A percentile compares a stretch with the other conserved stretches of the same genome.
phyloP scores from a whole-genome alignment of 768 basidiomycete species.

The Hypsizygus marmoreus region DNA sequence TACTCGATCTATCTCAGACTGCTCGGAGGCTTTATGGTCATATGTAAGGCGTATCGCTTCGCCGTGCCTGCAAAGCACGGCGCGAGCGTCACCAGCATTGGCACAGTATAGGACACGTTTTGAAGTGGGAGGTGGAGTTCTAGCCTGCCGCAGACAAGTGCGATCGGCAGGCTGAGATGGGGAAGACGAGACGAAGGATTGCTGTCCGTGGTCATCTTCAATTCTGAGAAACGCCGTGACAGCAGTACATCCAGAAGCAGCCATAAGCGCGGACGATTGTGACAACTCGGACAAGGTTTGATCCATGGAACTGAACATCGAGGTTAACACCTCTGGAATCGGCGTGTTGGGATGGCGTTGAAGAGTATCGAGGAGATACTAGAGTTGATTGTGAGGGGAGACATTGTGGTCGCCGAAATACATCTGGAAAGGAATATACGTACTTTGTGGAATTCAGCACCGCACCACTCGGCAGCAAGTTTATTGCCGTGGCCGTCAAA shows the following conservation, averaged over 20 bases:
- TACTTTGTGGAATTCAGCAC: slow-evolving; percentile 19
- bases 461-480: slow-evolving; percentile 18
- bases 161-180: background rate
- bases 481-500: slow-evolving; percentile 20
- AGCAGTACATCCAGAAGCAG: slow-evolving; percentile 19
- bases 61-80: slow-evolving; percentile 14
- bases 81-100: slow-evolving; percentile 16
- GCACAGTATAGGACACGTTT: slow-evolving; percentile 17
- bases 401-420: background rate
- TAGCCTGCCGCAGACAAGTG: slow-evolving; percentile 1
- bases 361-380: slow-evolving; percentile 15
- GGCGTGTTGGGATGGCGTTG: slow-evolving; percentile 13
- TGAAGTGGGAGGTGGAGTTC: slow-evolving; percentile 4
- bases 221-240: slow-evolving; percentile 17
- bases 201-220: slow-evolving; percentile 11
- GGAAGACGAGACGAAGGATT: slow-evolving; percentile 6
- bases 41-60: slow-evolving; percentile 15
- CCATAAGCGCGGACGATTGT: slow-evolving; percentile 13
- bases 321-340: slow-evolving; percentile 7
- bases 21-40: slow-evolving; percentile 17
- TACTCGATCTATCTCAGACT: slow-evolving; percentile 13
- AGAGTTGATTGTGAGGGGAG: slow-evolving; percentile 4
- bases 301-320: slow-evolving; percentile 11
- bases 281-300: slow-evolving; percentile 9
- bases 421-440: background rate